Evolutionary conservation across 331 rosid genomes (phyloP).

Genomic region (Saraca asoca): DNA sequence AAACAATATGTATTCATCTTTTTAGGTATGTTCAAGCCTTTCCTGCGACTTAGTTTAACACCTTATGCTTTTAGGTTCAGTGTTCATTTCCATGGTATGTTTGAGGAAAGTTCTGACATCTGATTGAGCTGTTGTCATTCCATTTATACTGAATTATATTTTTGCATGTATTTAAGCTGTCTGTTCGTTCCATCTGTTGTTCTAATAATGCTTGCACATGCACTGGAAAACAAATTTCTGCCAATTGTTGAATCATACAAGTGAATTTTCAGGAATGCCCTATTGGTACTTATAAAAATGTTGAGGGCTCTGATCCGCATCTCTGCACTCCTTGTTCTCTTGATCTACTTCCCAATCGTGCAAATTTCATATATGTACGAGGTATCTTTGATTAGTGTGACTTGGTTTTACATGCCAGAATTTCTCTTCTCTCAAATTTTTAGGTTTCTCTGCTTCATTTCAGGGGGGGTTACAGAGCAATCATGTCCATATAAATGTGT

Average conservation of each 20-base stretch:
- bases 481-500: constrained; percentile 85
- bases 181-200: too few relatives aligned
- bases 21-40: background rate
- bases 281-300: constrained; percentile 83
- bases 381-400: constrained; percentile 51
- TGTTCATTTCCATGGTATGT: constrained; percentile 11
- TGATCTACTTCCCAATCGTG: constrained; percentile 92
- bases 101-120: constrained; percentile 11
- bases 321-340: constrained; percentile 92
- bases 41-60: constrained; percentile 14
- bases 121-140: constrained; percentile 3
- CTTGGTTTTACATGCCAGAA: constrained; percentile 28
- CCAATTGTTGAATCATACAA: constrained; percentile 29
- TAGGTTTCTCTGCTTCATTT: constrained; percentile 40
- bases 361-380: constrained; percentile 81
- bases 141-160: background rate
- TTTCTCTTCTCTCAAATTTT: constrained; percentile 24
- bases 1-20: background rate
- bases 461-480: constrained; percentile 73
- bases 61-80: background rate
- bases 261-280: constrained; percentile 84
- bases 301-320: constrained; percentile 71
- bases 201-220: constrained; percentile 31
- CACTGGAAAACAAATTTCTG: constrained; percentile 19
- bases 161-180: constrained; percentile 20